Percentiles rank a stretch among this genome's conserved stretches.
Evolutionary conservation across 768 basidiomycete species (phyloP).

Genomic region (Suillus spraguei): DNA sequence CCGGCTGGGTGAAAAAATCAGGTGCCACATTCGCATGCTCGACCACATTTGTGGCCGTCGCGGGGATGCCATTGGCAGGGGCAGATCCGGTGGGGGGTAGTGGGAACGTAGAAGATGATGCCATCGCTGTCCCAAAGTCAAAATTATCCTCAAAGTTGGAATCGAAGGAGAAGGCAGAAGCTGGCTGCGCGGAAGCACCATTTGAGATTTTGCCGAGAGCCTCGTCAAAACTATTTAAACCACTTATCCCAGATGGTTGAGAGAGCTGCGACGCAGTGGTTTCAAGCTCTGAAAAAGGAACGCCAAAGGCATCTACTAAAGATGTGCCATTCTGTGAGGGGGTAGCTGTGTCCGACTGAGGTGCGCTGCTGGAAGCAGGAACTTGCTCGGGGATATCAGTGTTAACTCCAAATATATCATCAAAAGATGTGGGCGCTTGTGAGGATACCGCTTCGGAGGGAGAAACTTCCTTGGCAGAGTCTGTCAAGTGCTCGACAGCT

Average conservation of each 20-base stretch:
- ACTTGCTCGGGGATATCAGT: constrained; percentile 26
- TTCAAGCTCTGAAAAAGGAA: constrained; percentile 25
- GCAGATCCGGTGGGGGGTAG: constrained; percentile 25
- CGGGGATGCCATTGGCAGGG: constrained; percentile 29
- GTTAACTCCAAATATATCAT: constrained; percentile 54
- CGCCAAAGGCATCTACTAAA: constrained; percentile 45
- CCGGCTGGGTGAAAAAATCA: constrained; percentile 19
- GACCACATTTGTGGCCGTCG: constrained; percentile 13
- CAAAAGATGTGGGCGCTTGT: constrained; percentile 42
- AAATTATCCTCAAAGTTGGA: constrained; percentile 67
- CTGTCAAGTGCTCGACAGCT: constrained; percentile 7
- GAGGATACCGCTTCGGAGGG: constrained; percentile 15
- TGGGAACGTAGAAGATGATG: constrained; percentile 33
- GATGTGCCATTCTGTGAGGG: constrained; percentile 21
- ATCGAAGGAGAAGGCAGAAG: constrained; percentile 61
- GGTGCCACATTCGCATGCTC: constrained; percentile 15
- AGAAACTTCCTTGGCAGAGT: constrained; percentile 8
- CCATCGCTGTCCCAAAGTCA: constrained; percentile 53
- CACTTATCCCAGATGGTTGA: constrained; percentile 25
- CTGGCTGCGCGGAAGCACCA: constrained; percentile 35
- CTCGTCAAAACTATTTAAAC: constrained; percentile 71
- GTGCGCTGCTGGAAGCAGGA: constrained; percentile 20
- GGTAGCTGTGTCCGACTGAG: constrained; percentile 22
- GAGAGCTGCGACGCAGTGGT: constrained; percentile 15
- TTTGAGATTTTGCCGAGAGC: constrained; percentile 60